Conservation (phyloP, 257 asterid genomes). For the Solanum raphanifolium region DNA sequence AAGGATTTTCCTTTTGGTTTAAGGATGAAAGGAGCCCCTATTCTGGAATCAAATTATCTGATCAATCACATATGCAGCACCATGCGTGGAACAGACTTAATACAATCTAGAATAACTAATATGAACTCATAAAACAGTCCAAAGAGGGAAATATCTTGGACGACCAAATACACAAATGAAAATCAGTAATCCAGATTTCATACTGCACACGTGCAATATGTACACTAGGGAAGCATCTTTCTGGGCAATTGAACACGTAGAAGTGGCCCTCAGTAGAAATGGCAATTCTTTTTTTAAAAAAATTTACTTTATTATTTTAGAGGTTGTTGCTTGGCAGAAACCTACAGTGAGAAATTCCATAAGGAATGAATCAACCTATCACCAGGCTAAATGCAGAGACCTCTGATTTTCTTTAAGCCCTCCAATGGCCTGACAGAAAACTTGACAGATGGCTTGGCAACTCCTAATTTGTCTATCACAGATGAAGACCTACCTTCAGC, state of each 20-base stretch:
- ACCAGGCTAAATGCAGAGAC: background rate
- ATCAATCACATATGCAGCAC: constrained; percentile 8
- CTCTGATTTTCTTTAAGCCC: background rate
- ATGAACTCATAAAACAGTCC: background rate
- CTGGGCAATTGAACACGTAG: background rate
- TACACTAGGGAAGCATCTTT: background rate
- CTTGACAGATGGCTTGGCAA: background rate
- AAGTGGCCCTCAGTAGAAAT: background rate
- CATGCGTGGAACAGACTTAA: background rate
- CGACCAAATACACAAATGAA: background rate
- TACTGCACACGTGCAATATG: background rate
- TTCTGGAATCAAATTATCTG: constrained; percentile 32
- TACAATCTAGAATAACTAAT: background rate
- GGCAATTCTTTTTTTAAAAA: background rate
- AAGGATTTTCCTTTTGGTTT: constrained; percentile 43
- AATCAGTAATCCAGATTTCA: background rate
- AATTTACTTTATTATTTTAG: background rate
- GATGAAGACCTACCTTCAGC: background rate
- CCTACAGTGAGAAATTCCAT: background rate
- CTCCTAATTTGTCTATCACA: background rate
- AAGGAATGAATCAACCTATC: background rate
- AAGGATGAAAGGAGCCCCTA: constrained; percentile 36
- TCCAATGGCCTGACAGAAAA: background rate
- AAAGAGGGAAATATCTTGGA: background rate
- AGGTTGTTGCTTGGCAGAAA: background rate